Conservation (phyloP, 345 rosid genomes). For the Trapa incisa region DNA sequence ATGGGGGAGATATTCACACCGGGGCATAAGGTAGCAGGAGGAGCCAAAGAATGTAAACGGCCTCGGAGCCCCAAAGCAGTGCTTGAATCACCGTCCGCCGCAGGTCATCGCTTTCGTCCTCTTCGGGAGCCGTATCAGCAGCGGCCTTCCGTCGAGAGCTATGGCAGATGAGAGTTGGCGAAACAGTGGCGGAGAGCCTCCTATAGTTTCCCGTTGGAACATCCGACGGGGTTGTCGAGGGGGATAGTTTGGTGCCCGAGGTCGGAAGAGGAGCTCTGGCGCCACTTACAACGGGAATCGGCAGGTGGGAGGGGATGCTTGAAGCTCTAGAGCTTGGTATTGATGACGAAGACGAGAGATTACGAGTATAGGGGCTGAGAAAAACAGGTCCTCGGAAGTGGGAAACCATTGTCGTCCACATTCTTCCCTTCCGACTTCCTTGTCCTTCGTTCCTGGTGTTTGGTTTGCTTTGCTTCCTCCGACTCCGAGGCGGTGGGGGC, state of each 20-base stretch:
- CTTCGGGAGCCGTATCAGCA: slow-evolving; percentile 14
- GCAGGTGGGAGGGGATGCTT: neutral
- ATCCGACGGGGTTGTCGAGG: neutral
- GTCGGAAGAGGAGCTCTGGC: neutral
- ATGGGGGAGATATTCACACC: slow-evolving; percentile 19
- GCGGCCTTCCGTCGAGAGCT: slow-evolving; percentile 40
- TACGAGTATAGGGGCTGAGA: neutral
- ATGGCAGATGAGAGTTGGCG: slow-evolving; percentile 18
- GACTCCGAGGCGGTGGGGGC: neutral
- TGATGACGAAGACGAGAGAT: neutral
- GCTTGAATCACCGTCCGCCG: slow-evolving; percentile 25
- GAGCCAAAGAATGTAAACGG: slow-evolving; percentile 79
- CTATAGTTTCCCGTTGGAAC: neutral
- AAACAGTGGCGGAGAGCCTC: slow-evolving; percentile 1
- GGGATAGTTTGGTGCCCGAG: slow-evolving; percentile 13
- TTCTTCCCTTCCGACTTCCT: neutral
- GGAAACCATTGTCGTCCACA: slow-evolving; percentile 1
- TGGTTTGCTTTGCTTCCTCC: neutral
- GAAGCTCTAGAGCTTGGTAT: neutral
- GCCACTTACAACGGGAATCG: neutral
- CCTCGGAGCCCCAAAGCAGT: slow-evolving; percentile 62
- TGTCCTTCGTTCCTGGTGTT: neutral
- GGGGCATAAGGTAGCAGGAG: slow-evolving; percentile 90
- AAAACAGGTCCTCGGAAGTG: neutral
- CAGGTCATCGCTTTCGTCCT: slow-evolving; percentile 20